These are phyloP conservation scores for Penstemon newberryi DNA, from an alignment of 257 asterid species.

Conservation along the genomic window DNA sequence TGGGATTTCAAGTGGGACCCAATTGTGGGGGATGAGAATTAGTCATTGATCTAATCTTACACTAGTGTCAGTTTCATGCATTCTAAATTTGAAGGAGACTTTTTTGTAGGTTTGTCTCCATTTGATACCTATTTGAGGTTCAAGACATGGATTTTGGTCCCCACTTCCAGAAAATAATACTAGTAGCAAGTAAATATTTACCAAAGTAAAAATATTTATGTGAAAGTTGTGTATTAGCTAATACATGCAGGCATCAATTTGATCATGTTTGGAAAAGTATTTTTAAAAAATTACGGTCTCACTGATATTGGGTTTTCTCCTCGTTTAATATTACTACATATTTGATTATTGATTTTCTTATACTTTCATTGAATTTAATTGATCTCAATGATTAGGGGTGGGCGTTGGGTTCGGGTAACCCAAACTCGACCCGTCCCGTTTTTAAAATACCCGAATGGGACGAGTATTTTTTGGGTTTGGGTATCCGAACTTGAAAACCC, in stretches of 20 bases:
- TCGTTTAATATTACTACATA: too few relatives aligned
- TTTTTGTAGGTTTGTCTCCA: slow-evolving; percentile 42
- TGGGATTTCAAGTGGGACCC: slow-evolving; percentile 58
- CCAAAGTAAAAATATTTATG: not conserved
- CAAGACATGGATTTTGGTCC: slow-evolving; percentile 43
- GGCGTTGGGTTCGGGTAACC: too few relatives aligned
- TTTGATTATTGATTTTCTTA: too few relatives aligned
- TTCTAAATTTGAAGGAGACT: slow-evolving; percentile 40
- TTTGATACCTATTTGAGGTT: slow-evolving; percentile 25
- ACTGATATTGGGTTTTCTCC: too few relatives aligned
- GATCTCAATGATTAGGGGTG: too few relatives aligned
- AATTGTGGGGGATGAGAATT: slow-evolving; percentile 29
- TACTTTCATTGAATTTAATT: too few relatives aligned
- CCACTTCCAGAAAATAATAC: slow-evolving; percentile 29
- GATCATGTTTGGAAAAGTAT: not conserved
- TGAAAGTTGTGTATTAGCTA: not conserved
- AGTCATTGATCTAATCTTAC: slow-evolving; percentile 37
- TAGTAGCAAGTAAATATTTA: not conserved
- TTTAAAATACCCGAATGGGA: too few relatives aligned
- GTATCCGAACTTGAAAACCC: too few relatives aligned
- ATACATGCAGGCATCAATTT: not conserved
- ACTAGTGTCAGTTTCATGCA: slow-evolving; percentile 12
- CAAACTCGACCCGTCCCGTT: too few relatives aligned
- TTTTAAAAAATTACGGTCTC: not conserved
- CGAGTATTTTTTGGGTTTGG: too few relatives aligned